phyloP scores from a whole-genome alignment of 2,329 filamentous ascomycete species.

The Zymoseptoria brevis region DNA sequence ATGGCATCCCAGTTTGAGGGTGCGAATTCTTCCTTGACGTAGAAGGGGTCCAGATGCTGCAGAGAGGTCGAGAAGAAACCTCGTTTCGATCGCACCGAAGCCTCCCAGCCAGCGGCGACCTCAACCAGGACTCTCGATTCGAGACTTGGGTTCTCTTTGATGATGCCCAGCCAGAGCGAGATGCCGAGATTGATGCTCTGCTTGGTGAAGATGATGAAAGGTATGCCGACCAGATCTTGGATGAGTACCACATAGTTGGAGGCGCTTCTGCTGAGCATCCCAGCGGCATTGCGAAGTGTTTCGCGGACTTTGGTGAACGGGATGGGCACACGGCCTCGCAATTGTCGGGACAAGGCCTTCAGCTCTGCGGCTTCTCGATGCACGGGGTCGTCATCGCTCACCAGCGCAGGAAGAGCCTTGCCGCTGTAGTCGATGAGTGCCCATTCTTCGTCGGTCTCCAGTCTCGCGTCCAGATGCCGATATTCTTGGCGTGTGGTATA shows the following conservation, averaged over 20 bases:
- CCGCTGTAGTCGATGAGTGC: conserved; percentile 25
- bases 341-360: conserved; percentile 62
- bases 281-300: conserved; percentile 74
- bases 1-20: conserved; percentile 75
- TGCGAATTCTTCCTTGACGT: conserved; percentile 82
- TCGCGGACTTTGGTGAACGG: conserved; percentile 69
- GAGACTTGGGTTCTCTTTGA: conserved; percentile 87
- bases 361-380: conserved; percentile 52
- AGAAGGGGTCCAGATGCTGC: conserved; percentile 78
- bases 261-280: conserved; percentile 70
- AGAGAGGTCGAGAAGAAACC: conserved; percentile 74
- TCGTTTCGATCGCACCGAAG: conserved; percentile 64
- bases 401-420: conserved; percentile 7
- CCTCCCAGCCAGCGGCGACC: conserved; percentile 86
- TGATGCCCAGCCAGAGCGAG: conserved; percentile 91
- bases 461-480: conserved; percentile 65
- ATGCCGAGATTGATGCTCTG: conserved; percentile 93
- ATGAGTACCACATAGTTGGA: conserved; percentile 70
- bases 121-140: conserved; percentile 79
- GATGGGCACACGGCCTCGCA: conserved; percentile 60
- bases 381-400: conserved; percentile 18
- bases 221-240: conserved; percentile 83
- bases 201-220: conserved; percentile 87
- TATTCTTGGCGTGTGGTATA: conserved; percentile 97
- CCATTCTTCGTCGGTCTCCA: conserved; percentile 22